Base-by-base conservation (phyloP, 192 early-diverging fungal species). In the Coemansia sp. region DNA sequence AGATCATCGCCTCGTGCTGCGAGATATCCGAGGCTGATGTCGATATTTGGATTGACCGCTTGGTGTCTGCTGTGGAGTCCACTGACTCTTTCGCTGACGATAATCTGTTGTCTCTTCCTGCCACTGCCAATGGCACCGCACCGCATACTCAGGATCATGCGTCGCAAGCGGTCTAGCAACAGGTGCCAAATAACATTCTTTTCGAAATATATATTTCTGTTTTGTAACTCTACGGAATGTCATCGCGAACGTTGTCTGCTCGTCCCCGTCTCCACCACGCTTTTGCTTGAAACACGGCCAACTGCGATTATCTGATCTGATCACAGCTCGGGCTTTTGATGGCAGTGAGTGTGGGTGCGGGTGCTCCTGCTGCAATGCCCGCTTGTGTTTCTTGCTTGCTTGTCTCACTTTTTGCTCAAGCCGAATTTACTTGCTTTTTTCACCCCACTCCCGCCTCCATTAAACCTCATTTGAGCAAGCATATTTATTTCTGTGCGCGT, bases 1-100 rank as follows among this genome's bases (percentile, higher is more conserved):
- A 88, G 65, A 87, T 98, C 38, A 95, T 97, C 77, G 88, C 93
- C 8, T 88, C 89, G 27, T 95, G 95, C 75, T 96, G 95, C 71
- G 88, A 91, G 66, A 89, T 97, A 29, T 85, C 87, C 16, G 70
- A 93, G 16, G 93, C 91, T 2, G 85, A 91, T 41, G 92, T 98
- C 3, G 94, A 94, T 64, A 85, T 88, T 22, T 86, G 93, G 84
- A 77, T 97, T 16, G 88, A 87, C 12, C 90, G 90, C 3, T 68
- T 98, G 29, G 82, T 93, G 9, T 66, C 87, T 31, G 97, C 95
- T 2, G 91, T 97, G 8, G 94, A 96, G 44, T 68, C 82, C 8
- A 61, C 47, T 5, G 73, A 88, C 20, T 20, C 63, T 12, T 70
- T 71, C 24, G 62, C 46, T 2, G 72, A 64, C 40, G 51, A 64